phyloP scores from a whole-genome alignment of 805 yeast genomes.

The baker's yeast (Saccharomyces cerevisiae) region DNA sequence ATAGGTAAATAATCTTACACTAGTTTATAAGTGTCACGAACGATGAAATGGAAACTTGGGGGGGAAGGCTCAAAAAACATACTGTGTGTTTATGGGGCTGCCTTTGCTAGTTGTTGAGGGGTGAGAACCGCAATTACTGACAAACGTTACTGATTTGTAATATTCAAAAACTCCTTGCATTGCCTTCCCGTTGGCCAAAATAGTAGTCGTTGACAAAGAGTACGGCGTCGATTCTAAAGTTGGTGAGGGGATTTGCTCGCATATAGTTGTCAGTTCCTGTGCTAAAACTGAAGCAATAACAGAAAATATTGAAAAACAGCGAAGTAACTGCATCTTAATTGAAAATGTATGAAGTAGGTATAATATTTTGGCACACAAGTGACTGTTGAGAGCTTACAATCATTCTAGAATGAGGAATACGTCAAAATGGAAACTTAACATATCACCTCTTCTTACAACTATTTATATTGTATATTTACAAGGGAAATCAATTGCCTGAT shows the following conservation, averaged over 20 bases:
- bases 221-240: constrained; percentile 22
- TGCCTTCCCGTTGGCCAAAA: constrained; percentile 11
- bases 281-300: constrained; percentile 1
- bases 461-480: not conserved
- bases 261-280: constrained; percentile 6
- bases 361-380: not conserved
- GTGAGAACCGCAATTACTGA: constrained; percentile 14
- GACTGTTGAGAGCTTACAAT: not conserved
- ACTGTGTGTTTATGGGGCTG: not conserved
- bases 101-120: constrained; percentile 1
- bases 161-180: constrained; percentile 16
- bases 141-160: constrained; percentile 19
- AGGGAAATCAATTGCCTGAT: not conserved
- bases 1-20: not conserved
- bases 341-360: not conserved
- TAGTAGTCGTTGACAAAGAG: constrained; percentile 13
- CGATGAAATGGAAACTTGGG: not conserved
- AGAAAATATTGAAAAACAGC: not conserved
- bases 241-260: constrained; percentile 18
- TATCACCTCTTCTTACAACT: not conserved
- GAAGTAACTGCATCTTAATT: constrained; percentile 1
- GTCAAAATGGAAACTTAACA: not conserved
- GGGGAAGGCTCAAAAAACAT: not conserved
- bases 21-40: not conserved
- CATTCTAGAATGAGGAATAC: not conserved